Percentiles rank a stretch among this genome's conserved stretches.
Evolutionary conservation across 345 rosid species (phyloP).

Genomic region (Arabidopsis thaliana): DNA sequence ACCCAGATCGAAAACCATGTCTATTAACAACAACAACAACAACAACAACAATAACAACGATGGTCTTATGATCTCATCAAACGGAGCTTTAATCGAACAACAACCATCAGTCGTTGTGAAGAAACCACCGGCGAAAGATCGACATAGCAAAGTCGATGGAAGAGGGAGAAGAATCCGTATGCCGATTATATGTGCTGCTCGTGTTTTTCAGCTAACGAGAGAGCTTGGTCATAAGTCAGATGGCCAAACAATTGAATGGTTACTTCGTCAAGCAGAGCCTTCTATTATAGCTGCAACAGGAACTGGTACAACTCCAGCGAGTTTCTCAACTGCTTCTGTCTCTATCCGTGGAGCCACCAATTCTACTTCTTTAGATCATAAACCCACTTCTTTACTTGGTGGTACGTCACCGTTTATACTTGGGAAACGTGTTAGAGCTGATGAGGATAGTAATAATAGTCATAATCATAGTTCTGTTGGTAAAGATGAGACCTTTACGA

Average conservation of each 20-base stretch:
- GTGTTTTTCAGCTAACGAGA: constrained; percentile 94
- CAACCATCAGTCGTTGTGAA: constrained; percentile 54
- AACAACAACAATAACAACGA: constrained; percentile 33
- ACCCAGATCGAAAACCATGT: constrained; percentile 27
- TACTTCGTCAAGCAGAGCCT: constrained; percentile 99
- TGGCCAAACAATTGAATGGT: constrained; percentile 99
- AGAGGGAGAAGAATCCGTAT: constrained; percentile 95
- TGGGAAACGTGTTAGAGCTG: constrained; percentile 79
- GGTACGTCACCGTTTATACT: constrained; percentile 82
- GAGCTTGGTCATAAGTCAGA: constrained; percentile 99
- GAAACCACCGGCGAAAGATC: constrained; percentile 95
- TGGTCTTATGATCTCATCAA: constrained; percentile 59
- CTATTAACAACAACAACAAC: constrained; percentile 29
- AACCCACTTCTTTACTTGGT: constrained; percentile 60
- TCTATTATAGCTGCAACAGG: constrained; percentile 99
- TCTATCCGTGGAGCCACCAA: constrained; percentile 65
- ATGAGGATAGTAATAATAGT: constrained; percentile 48
- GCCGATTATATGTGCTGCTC: constrained; percentile 99
- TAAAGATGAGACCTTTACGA: constrained; percentile 48
- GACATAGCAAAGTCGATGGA: constrained; percentile 98
- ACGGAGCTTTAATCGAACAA: constrained; percentile 61
- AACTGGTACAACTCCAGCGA: constrained; percentile 94
- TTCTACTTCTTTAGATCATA: constrained; percentile 62
- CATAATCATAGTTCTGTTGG: constrained; percentile 22
- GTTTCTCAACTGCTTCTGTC: constrained; percentile 78